Base-by-base conservation (phyloP, 331 rosid genomes). In the Telfairia occidentalis region DNA sequence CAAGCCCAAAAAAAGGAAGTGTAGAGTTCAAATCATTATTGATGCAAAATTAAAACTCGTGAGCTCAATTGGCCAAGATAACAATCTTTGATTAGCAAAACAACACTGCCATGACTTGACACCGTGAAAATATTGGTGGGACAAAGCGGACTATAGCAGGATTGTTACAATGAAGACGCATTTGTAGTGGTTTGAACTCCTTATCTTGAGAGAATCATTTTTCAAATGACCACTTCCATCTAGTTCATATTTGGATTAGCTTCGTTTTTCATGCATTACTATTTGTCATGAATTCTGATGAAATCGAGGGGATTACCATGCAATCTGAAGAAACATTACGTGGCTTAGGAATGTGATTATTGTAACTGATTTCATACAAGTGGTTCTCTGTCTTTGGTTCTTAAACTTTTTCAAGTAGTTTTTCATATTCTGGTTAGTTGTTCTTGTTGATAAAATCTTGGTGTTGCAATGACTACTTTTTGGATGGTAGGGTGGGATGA, bases 401-500 rank as follows among this genome's bases (percentile, higher is more conserved):
- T 42, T 40, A n/a, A 46, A 63, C 24, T 0, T 71, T 5, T 43
- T 42, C 37, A 8, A 26, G 26, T 67, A 2, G 10, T 24, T 70
- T 38, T 29, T 71, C 7, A 18, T 71, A 46, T 48, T 46, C 49
- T 48, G 75, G 5, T 71, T 7, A 2, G 29, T 21, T 66, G 30
- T 18, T 49, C 29, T 71, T 45, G 26, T 48, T 71, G 29, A 71
- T 71, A 43, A 43, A 28, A 8, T 71, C 53, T 42, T 45, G 59
- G 9, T 48, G 29, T 71, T 71, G n/a, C 43, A 71, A 46, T 29
- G 45, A 71, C 24, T 71, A 8, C 15, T 72, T 11, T 43, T 53
- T 76, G 74, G 83, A 75, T 71, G 80, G 42, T 73, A 95, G 99
- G 96, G 88, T 40, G 97, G 97, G 81, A 92, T 92, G 89, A 81